A percentile compares a stretch with the other conserved stretches of the same genome.
These are phyloP conservation scores for Diatrype stigma DNA, from an alignment of 2,329 filamentous ascomycete genomes.

Conservation along the genomic window DNA sequence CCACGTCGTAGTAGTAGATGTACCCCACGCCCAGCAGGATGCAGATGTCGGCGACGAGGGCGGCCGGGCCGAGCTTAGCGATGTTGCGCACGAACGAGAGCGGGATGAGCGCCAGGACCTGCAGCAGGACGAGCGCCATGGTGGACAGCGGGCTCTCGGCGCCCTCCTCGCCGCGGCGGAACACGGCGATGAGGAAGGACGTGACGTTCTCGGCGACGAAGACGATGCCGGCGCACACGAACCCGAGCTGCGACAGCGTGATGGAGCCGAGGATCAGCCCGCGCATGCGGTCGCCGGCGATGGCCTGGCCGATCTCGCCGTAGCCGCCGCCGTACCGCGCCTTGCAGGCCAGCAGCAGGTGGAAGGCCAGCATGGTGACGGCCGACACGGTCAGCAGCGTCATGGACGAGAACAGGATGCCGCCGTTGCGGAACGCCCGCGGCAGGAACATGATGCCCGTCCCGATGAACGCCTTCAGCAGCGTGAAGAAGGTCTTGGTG, in stretches of 20 bases:
- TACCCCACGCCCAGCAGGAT: slow-evolving; percentile 68
- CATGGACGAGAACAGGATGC: slow-evolving; percentile 69
- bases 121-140: slow-evolving; percentile 59
- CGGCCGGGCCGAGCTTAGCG: slow-evolving; percentile 65
- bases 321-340: slow-evolving; percentile 64
- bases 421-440: slow-evolving; percentile 72
- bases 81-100: slow-evolving; percentile 70
- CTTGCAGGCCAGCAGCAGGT: slow-evolving; percentile 65
- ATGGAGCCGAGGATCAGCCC: slow-evolving; percentile 65
- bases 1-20: slow-evolving; percentile 69
- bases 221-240: slow-evolving; percentile 73
- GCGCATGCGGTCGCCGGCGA: slow-evolving; percentile 60
- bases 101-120: slow-evolving; percentile 61
- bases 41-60: slow-evolving; percentile 66
- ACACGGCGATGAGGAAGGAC: slow-evolving; percentile 63
- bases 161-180: slow-evolving; percentile 39
- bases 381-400: slow-evolving; percentile 62
- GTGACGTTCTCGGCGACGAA: slow-evolving; percentile 72
- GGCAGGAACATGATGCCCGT: slow-evolving; percentile 80
- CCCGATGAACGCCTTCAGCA: slow-evolving; percentile 74
- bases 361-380: slow-evolving; percentile 67
- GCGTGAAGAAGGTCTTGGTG: slow-evolving; percentile 72
- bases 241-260: slow-evolving; percentile 70
- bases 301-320: slow-evolving; percentile 66
- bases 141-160: slow-evolving; percentile 49